Evolutionary conservation across 139 green algal genomes (phyloP).

Genomic region (Chlorella vulgaris): DNA sequence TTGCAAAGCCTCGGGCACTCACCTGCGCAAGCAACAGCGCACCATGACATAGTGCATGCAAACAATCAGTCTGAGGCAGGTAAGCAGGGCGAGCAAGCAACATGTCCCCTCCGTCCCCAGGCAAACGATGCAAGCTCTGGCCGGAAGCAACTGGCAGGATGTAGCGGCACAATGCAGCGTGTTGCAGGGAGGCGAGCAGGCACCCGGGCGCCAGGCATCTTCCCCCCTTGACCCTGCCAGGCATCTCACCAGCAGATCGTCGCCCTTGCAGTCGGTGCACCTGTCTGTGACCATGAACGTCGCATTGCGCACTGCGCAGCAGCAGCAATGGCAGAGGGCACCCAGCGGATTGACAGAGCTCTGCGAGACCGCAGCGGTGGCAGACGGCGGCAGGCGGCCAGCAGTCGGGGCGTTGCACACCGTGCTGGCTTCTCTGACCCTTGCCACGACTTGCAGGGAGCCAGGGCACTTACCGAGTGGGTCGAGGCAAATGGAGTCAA

Average conservation of each 20-base stretch:
- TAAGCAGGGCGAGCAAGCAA: background rate
- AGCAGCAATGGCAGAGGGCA: background rate
- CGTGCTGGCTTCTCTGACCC: background rate
- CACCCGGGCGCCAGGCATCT: too few relatives aligned
- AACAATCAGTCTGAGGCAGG: background rate
- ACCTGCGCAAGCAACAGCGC: background rate
- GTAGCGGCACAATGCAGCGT: too few relatives aligned
- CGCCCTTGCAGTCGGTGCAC: constrained; percentile 32
- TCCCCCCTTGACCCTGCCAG: background rate
- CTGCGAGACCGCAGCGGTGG: background rate
- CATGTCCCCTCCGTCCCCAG: background rate
- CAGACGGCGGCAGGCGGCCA: background rate
- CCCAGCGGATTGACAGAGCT: background rate
- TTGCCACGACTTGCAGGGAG: background rate
- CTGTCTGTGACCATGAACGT: constrained; percentile 34
- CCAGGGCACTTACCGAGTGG: background rate
- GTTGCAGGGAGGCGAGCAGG: too few relatives aligned
- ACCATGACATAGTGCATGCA: background rate
- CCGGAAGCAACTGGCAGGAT: background rate
- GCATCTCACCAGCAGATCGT: constrained; percentile 14
- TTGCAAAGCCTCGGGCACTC: background rate
- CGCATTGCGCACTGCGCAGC: background rate
- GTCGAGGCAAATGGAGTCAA: constrained; percentile 23
- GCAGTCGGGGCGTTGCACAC: background rate
- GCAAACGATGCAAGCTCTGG: background rate